Conservation (phyloP, 2,329 filamentous ascomycete species). For the Niveomyces coronatus region DNA sequence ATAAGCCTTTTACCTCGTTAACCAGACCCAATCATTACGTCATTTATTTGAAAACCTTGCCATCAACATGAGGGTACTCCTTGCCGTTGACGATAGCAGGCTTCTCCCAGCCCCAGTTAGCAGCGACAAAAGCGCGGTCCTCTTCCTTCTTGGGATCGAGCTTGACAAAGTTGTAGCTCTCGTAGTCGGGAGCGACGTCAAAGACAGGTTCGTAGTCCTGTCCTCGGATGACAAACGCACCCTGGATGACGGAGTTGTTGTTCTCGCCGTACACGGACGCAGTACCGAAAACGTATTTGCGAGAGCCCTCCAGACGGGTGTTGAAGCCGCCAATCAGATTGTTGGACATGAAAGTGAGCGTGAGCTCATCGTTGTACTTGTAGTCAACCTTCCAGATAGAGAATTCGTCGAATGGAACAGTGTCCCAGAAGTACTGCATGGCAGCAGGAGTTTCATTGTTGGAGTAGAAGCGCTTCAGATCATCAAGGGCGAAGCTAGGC, state of each 20-base stretch:
- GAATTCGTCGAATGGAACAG: constrained; percentile 89
- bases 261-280: constrained; percentile 79
- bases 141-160: constrained; percentile 80
- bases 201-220: constrained; percentile 80
- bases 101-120: constrained; percentile 89
- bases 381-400: constrained; percentile 90
- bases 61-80: constrained; percentile 77
- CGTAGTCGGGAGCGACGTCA: constrained; percentile 92
- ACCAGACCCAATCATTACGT: constrained; percentile 14
- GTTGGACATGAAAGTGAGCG: constrained; percentile 95
- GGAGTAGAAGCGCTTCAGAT: constrained; percentile 98
- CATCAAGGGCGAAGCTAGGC: constrained; percentile 75
- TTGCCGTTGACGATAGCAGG: constrained; percentile 72
- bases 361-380: constrained; percentile 99
- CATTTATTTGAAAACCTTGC: constrained; percentile 97
- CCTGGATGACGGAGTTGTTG: constrained; percentile 85
- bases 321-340: constrained; percentile 99
- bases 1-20: constrained; percentile 24
- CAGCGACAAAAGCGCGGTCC: constrained; percentile 77
- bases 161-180: constrained; percentile 95
- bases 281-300: constrained; percentile 95
- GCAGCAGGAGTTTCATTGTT: constrained; percentile 82
- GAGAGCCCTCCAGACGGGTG: constrained; percentile 88
- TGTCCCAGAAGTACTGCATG: constrained; percentile 98
- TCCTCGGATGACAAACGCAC: constrained; percentile 91